Base-by-base conservation (phyloP, 2,329 filamentous ascomycete genomes). In the Pestalotiopsis sp. region DNA sequence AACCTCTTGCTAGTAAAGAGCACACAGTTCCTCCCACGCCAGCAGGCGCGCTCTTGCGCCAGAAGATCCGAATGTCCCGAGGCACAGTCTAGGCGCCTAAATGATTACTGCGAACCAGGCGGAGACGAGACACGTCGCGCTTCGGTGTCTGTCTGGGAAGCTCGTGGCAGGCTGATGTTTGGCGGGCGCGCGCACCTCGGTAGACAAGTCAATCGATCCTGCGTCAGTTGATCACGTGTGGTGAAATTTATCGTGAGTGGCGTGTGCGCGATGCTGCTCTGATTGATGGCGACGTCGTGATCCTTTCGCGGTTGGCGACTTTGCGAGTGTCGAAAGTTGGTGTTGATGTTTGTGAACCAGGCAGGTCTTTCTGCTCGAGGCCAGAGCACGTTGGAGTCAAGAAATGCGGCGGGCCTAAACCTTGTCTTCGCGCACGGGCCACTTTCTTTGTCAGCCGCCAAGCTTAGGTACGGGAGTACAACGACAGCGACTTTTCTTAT, bases 21-120 rank as follows among this genome's bases (percentile, higher is more conserved):
- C 40, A 36, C 40, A 61, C 61, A 62, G 64, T 57, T 45, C 62
- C 68, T 66, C 63, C 68, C 58, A 67, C 66, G 66, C 68, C 66
- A 14, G 23, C 66, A 64, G 61, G 66, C 68, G 66, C 45, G 59
- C 38, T 36, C 38, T 66, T 69, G 65, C 68, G 31, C 68, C 36
- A 40, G 31, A 23, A 20, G n/a, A 41, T 62, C 59, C 27, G 27
- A 38, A 62, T 62, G 59, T 31, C 59, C 17, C 4, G 59, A 20
- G 14, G 12, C 17, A 20, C n/a, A 62, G 59, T 40, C 59, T 40
- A 38, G 59, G 59, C 59, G 31, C 59, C 17, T 62, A 31, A 31
- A 36, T 17, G 13, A 40, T 13, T 62, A 62, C 31, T 62, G 59
- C 36, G 25, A 41, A 41, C 38, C 59, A 40, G 38, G 59, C 59